Conservation (phyloP, 441 rosid genomes). For the Dalechampia spathulata region DNA sequence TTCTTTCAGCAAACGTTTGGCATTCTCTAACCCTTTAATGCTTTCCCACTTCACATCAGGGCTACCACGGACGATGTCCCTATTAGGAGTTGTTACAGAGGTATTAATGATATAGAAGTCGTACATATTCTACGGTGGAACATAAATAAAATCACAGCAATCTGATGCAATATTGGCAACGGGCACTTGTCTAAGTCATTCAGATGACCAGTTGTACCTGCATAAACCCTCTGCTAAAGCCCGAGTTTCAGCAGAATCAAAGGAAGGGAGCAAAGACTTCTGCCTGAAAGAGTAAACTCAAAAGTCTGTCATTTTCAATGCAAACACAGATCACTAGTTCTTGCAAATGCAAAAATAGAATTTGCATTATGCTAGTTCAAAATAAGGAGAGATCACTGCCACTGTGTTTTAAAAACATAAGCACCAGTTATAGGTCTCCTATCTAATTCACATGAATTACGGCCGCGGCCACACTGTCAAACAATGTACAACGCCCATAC, state of each 20-base stretch:
- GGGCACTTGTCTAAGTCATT: background rate
- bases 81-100: conserved; percentile 16
- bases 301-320: no score
- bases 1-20: conserved; percentile 85
- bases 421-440: no score
- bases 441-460: no score
- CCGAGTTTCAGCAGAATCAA: conserved; percentile 80
- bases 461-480: no score
- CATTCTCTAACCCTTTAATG: conserved; percentile 82
- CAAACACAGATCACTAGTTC: background rate
- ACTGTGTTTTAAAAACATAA: background rate
- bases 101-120: conserved; percentile 4
- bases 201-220: conserved; percentile 46
- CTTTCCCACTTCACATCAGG: conserved; percentile 94
- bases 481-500: no score
- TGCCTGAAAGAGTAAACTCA: conserved; percentile 36
- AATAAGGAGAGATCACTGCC: background rate
- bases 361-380: background rate
- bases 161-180: background rate
- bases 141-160: background rate
- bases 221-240: conserved; percentile 77
- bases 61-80: conserved; percentile 90
- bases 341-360: conserved; percentile 1
- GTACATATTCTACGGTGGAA: background rate
- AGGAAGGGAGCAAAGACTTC: conserved; percentile 71